Conservation (phyloP, 2,329 filamentous ascomycete genomes). For the Nannizzia gypsea region DNA sequence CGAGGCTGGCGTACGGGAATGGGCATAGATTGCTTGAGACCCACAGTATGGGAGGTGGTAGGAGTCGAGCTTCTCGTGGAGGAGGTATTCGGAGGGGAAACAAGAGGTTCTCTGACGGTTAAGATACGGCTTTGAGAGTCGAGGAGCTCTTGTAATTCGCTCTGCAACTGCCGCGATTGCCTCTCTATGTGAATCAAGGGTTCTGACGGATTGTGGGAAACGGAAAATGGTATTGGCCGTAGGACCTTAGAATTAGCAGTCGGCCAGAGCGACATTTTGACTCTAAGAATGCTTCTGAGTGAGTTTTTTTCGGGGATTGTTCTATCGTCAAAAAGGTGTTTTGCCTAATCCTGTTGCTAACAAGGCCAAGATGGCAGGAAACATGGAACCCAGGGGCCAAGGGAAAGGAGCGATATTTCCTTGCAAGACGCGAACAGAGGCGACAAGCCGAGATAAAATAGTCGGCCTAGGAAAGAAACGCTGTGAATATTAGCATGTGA, state of each 20-base stretch:
- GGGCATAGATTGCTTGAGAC: constrained; percentile 25
- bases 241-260: constrained; percentile 7
- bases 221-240: constrained; percentile 21
- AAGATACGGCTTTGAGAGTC: constrained; percentile 51
- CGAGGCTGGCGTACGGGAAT: constrained; percentile 30
- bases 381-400: no score
- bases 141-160: constrained; percentile 46
- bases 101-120: constrained; percentile 35
- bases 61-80: constrained; percentile 38
- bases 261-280: constrained; percentile 3
- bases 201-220: constrained; percentile 25
- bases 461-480: no score
- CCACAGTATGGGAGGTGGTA: constrained; percentile 20
- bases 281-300: no score
- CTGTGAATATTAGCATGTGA: no score
- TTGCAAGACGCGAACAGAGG: no score
- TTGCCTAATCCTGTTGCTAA: no score
- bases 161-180: constrained; percentile 43
- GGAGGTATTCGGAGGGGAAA: constrained; percentile 29
- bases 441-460: no score
- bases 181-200: constrained; percentile 41
- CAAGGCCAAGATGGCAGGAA: no score
- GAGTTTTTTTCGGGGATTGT: no score
- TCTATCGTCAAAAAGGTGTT: no score
- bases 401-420: no score